These are phyloP conservation scores for Speleostelium caveatum DNA, from an alignment of 78 protist genomes.

Conservation along the genomic window DNA sequence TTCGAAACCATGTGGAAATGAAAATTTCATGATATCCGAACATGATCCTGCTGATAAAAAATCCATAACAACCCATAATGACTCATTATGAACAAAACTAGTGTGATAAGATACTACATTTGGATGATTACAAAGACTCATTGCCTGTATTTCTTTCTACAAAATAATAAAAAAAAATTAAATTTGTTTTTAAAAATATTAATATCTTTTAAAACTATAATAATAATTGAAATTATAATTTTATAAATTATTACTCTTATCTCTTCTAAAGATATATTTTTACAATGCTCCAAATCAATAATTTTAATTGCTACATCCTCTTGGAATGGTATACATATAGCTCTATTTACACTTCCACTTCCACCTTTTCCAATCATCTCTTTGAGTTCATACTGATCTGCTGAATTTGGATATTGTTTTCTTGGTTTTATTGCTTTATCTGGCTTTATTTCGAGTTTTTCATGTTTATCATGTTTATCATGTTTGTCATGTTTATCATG, in stretches of 20 bases:
- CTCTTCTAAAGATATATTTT: slow-evolving; percentile 64
- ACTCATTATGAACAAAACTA: slow-evolving; percentile 68
- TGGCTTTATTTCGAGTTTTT: background rate
- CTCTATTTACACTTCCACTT: slow-evolving; percentile 64
- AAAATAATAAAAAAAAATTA: background rate
- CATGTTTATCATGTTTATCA: slow-evolving; percentile 11
- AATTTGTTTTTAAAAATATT: background rate
- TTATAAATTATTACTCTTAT: slow-evolving; percentile 25
- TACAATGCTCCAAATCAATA: slow-evolving; percentile 78
- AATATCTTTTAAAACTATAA: background rate
- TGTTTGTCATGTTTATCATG: slow-evolving; percentile 19
- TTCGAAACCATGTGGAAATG: slow-evolving; percentile 72
- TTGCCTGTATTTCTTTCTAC: slow-evolving; percentile 76
- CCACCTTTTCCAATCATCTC: slow-evolving; percentile 77
- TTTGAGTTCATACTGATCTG: slow-evolving; percentile 67
- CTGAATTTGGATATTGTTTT: slow-evolving; percentile 51
- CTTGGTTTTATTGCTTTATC: slow-evolving; percentile 20
- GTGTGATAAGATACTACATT: slow-evolving; percentile 79
- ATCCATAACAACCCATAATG: slow-evolving; percentile 94
- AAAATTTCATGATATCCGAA: slow-evolving; percentile 84
- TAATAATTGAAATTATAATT: background rate
- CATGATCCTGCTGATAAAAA: slow-evolving; percentile 90
- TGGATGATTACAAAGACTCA: slow-evolving; percentile 75
- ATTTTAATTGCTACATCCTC: slow-evolving; percentile 68
- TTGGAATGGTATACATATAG: slow-evolving; percentile 42